Conservation (phyloP, 2,329 filamentous ascomycete species). For the Colletotrichum orchidophilum region DNA sequence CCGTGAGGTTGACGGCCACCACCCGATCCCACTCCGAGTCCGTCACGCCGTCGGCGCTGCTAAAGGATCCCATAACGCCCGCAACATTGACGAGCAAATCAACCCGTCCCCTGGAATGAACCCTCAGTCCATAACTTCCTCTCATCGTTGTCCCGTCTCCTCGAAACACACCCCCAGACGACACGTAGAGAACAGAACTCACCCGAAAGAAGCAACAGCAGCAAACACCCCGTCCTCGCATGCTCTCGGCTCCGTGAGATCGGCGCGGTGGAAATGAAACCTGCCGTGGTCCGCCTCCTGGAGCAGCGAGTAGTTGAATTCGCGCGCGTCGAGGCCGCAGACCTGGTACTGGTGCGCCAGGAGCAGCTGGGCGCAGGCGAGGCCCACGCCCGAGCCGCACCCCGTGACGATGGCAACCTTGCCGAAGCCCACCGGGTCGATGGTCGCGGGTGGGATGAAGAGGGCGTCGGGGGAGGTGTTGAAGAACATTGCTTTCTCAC, state of each 20-base stretch:
- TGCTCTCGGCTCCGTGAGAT: slow-evolving; percentile 41
- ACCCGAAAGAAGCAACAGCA: slow-evolving; percentile 17
- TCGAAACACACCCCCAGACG: too few species aligned
- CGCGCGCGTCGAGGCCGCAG: slow-evolving; percentile 13
- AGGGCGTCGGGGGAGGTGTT: slow-evolving; percentile 38
- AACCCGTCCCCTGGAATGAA: slow-evolving; percentile 36
- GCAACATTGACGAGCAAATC: slow-evolving; percentile 57
- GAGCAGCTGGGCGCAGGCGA: slow-evolving; percentile 44
- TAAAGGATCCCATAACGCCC: slow-evolving; percentile 53
- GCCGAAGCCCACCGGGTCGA: slow-evolving; percentile 27
- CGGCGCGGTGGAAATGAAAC: slow-evolving; percentile 46
- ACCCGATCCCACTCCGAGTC: slow-evolving; percentile 51
- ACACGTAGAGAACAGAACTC: not conserved
- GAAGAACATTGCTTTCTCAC: slow-evolving; percentile 38
- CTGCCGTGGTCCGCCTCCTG: slow-evolving; percentile 38
- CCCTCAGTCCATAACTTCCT: not conserved
- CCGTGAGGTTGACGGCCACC: slow-evolving; percentile 52
- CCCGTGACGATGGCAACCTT: slow-evolving; percentile 44
- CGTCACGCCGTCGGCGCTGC: slow-evolving; percentile 48
- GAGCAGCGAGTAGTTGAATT: slow-evolving; percentile 36
- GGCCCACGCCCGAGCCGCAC: slow-evolving; percentile 45
- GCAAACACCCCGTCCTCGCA: slow-evolving; percentile 38
- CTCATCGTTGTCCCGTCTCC: not conserved
- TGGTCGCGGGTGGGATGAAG: slow-evolving; percentile 38
- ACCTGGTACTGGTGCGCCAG: slow-evolving; percentile 32